Base-by-base conservation (phyloP, 306 rosid genomes). In the Citrullus colocynthis region DNA sequence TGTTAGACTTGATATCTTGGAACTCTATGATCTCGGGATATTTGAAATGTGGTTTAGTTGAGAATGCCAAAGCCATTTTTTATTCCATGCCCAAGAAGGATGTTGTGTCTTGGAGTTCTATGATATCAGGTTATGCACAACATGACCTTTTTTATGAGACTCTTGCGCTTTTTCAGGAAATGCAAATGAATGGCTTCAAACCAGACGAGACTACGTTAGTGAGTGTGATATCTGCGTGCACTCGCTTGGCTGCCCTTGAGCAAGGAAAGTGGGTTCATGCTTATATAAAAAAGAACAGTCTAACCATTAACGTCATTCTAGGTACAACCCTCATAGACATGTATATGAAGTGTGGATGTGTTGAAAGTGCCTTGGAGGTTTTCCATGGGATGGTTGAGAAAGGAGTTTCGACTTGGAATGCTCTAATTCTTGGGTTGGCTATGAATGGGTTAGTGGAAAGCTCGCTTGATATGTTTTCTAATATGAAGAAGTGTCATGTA, bases 331-430 rank as follows among this genome's bases (percentile, higher is more conserved):
- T 87, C 9, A 39, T 82, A 57, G 82, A 87, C 80, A 87, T 87
- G 90, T 93, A 93, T 81, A 78, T 90, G 90, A 93, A 93, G 85
- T 89, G 94, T 80, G 94, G 98, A 30, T 90, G 93, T 78, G 91
- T 89, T 58, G 90, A 86, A 74, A 87, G 85, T 73, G 93, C 93
- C 2, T 55, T 89, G 78, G 96, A 90, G 78, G 84, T 93, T 82
- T 90, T 93, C 77, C 24, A 83, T 24, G 87, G 82, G 4, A 87
- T 88, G 86, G 80, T 80, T 78, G 91, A 89, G 79, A 93, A 81
- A 45, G 57, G 93, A 28, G 87, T 86, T 85, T 91, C 98, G 15
- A 85, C 96, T 17, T 93, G 98, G 98, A 93, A 93, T 85, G 93
- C 96, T 74, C 81, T 93, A 75, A 91, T 93, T 82, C 89, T 87